Conservation (phyloP, 805 yeast species). For the Zygoascus flipseniorum region DNA sequence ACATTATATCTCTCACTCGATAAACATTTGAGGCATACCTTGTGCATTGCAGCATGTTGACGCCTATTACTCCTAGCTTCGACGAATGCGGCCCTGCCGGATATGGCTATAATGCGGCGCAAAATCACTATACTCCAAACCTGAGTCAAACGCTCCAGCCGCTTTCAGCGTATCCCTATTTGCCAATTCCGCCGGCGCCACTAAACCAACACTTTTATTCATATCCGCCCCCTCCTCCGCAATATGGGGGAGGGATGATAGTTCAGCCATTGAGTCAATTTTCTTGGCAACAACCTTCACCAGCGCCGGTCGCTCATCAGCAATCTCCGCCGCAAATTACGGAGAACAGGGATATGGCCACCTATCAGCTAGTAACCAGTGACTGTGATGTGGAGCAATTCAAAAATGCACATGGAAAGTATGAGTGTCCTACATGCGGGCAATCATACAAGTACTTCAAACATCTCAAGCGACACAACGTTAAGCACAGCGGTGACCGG, state of each 20-base stretch:
- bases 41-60: neutral
- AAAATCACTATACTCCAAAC: neutral
- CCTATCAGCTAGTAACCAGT: neutral
- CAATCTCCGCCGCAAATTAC: neutral
- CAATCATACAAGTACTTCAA: slow-evolving; percentile 39
- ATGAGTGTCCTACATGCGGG: slow-evolving; percentile 14
- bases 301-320: neutral
- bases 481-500: slow-evolving; percentile 78
- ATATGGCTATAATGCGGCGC: neutral
- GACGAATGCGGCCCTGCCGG: neutral
- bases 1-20: no score
- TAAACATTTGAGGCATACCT: no score
- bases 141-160: neutral
- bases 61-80: neutral
- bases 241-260: neutral
- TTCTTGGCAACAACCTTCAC: neutral
- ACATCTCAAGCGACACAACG: slow-evolving; percentile 71
- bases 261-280: neutral
- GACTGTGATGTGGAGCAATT: neutral
- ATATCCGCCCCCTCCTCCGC: neutral
- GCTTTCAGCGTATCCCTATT: neutral
- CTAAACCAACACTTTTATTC: neutral
- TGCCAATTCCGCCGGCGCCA: neutral
- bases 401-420: slow-evolving; percentile 10
- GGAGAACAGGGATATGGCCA: neutral